Percentiles rank a stretch among this genome's conserved stretches.
Conservation (phyloP, 805 yeast species). For the Dipodascopsis tothii region DNA sequence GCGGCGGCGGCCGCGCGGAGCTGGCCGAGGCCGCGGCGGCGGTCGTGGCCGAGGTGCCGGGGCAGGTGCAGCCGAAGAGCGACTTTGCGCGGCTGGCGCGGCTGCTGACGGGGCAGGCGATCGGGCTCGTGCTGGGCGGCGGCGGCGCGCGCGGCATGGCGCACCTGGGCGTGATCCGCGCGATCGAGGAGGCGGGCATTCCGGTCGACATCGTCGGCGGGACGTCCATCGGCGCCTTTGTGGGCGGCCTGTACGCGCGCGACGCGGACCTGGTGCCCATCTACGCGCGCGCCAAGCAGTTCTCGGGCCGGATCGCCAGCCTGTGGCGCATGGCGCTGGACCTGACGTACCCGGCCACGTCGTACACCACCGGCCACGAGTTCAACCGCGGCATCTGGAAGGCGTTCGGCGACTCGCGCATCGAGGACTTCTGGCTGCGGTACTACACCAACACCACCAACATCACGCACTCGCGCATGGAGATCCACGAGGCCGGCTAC, state of each 20-base stretch:
- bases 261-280: slow-evolving; percentile 88
- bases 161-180: slow-evolving; percentile 85
- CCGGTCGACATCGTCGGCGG: slow-evolving; percentile 95
- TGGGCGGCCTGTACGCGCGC: slow-evolving; percentile 89
- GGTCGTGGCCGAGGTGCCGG: too few relatives aligned
- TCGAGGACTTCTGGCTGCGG: slow-evolving; percentile 92
- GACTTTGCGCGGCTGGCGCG: slow-evolving; percentile 88
- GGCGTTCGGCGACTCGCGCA: slow-evolving; percentile 80
- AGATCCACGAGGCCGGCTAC: slow-evolving; percentile 82
- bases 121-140: slow-evolving; percentile 91
- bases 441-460: slow-evolving; percentile 89
- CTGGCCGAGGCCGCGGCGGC: too few relatives aligned
- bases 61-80: slow-evolving; percentile 54
- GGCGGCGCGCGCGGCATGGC: slow-evolving; percentile 96
- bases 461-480: slow-evolving; percentile 91
- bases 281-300: slow-evolving; percentile 81
- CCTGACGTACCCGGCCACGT: slow-evolving; percentile 85
- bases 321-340: slow-evolving; percentile 80
- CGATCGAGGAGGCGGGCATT: slow-evolving; percentile 83
- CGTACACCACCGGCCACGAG: slow-evolving; percentile 95
- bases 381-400: slow-evolving; percentile 98
- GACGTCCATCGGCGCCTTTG: slow-evolving; percentile 90
- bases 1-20: too few relatives aligned
- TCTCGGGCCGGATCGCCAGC: slow-evolving; percentile 73
- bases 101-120: slow-evolving; percentile 82